Evolutionary conservation across 2,329 filamentous ascomycete species (phyloP).

Genomic region (Ceratocystis huliohia): DNA sequence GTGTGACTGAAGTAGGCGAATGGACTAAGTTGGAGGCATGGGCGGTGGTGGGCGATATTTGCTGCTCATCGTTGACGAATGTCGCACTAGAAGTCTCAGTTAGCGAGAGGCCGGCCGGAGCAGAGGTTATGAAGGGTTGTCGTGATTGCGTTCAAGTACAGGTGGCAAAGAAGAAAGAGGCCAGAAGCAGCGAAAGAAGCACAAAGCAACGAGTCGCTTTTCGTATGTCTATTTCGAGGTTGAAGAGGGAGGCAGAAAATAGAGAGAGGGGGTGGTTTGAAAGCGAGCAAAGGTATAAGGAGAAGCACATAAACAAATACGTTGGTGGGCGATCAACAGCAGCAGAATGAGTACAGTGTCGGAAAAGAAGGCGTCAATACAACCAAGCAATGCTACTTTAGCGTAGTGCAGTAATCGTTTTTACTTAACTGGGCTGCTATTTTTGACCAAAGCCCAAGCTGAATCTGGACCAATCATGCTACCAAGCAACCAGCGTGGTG

Average conservation of each 20-base stretch:
- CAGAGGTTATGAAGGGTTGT: not conserved
- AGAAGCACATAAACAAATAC: not conserved
- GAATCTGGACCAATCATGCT: not conserved
- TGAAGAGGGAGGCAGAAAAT: not conserved
- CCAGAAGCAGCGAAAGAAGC: conserved; percentile 1
- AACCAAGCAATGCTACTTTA: not conserved
- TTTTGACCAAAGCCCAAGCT: not conserved
- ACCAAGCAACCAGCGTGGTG: not conserved
- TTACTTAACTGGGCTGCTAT: not conserved
- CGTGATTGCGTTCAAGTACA: conserved; percentile 26
- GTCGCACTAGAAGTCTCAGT: conserved; percentile 23
- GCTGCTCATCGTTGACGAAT: conserved; percentile 31
- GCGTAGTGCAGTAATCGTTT: not conserved
- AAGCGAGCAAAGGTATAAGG: not conserved
- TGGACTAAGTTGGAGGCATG: conserved; percentile 34
- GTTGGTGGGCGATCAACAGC: not conserved
- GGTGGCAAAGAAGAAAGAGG: not conserved
- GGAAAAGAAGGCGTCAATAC: not conserved
- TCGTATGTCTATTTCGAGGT: not conserved
- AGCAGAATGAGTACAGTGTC: not conserved
- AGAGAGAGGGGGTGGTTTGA: not conserved
- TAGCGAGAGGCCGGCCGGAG: not conserved
- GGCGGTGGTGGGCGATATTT: conserved; percentile 39
- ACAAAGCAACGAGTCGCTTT: not conserved
- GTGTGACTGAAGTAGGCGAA: conserved; percentile 26